Percentiles rank a stretch among this genome's conserved stretches.
These are phyloP conservation scores for Sparassis latifolia DNA, from an alignment of 1,284 basidiomycete genomes.

Conservation along the genomic window DNA sequence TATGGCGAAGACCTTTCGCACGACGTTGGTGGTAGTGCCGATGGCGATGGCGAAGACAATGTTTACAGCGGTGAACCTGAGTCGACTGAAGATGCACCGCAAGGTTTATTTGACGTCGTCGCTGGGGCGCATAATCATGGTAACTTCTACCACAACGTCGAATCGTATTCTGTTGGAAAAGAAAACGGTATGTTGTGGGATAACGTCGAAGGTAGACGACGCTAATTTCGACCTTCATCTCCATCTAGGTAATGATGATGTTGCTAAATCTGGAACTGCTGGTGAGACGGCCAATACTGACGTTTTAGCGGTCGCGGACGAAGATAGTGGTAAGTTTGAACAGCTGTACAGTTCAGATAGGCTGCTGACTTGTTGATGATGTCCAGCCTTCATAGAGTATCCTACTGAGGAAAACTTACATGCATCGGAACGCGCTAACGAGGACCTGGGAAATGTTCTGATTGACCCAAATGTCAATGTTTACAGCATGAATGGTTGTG, in stretches of 20 bases:
- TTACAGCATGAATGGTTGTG: no score
- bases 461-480: not conserved
- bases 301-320: not conserved
- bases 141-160: constrained; percentile 4
- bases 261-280: not conserved
- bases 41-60: constrained; percentile 5
- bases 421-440: not conserved
- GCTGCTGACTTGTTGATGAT: no score
- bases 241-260: no score
- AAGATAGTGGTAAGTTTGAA: not conserved
- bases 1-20: constrained; percentile 22
- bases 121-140: not conserved
- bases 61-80: not conserved
- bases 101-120: not conserved
- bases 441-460: not conserved
- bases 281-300: not conserved
- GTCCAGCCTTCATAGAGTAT: not conserved
- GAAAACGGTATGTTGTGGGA: not conserved
- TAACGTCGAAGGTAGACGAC: constrained; percentile 2
- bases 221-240: no score
- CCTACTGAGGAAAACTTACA: not conserved
- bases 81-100: not conserved
- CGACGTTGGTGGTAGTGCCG: constrained; percentile 12
- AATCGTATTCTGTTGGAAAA: not conserved
- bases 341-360: no score